Conservation (phyloP, 768 basidiomycete species). For the Naematelia encephala region DNA sequence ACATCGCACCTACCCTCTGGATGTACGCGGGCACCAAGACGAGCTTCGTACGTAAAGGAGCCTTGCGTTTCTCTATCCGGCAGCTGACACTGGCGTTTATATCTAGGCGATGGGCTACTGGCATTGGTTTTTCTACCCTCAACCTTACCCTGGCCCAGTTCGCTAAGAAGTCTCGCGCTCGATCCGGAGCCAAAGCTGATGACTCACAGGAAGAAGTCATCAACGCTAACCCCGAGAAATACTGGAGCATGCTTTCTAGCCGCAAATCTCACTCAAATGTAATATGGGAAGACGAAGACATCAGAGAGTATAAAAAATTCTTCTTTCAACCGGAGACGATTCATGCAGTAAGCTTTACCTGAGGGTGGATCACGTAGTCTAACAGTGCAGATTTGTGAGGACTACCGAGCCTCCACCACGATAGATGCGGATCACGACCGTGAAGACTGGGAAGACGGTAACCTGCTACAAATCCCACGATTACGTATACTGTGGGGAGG, state of each 20-base stretch:
- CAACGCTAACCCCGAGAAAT: slow-evolving; percentile 20
- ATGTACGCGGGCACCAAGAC: slow-evolving; percentile 38
- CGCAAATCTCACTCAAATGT: slow-evolving; percentile 17
- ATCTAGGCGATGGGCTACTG: slow-evolving; percentile 37
- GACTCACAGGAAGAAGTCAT: slow-evolving; percentile 35
- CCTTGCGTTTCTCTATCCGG: neutral
- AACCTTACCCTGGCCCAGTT: slow-evolving; percentile 5
- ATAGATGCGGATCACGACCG: slow-evolving; percentile 48
- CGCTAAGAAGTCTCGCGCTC: neutral
- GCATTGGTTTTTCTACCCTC: slow-evolving; percentile 47
- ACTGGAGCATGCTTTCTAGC: slow-evolving; percentile 19
- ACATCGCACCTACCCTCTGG: slow-evolving; percentile 47
- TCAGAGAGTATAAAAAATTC: slow-evolving; percentile 21
- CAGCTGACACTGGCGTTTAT: slow-evolving; percentile 1
- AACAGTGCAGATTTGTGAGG: slow-evolving; percentile 41
- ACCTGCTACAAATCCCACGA: slow-evolving; percentile 17
- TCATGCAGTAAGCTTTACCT: slow-evolving; percentile 30
- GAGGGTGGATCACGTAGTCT: neutral
- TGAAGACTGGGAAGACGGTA: slow-evolving; percentile 19
- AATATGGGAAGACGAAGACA: slow-evolving; percentile 25
- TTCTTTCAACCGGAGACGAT: slow-evolving; percentile 20
- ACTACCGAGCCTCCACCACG: slow-evolving; percentile 47
- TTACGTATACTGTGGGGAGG: slow-evolving; percentile 35
- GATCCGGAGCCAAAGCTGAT: neutral
- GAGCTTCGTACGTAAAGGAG: slow-evolving; percentile 36